Evolutionary conservation across 2,329 filamentous ascomycete species (phyloP), one percentile per base, ranked within the genome.

Genomic region (Sordariomycetes sp.): DNA sequence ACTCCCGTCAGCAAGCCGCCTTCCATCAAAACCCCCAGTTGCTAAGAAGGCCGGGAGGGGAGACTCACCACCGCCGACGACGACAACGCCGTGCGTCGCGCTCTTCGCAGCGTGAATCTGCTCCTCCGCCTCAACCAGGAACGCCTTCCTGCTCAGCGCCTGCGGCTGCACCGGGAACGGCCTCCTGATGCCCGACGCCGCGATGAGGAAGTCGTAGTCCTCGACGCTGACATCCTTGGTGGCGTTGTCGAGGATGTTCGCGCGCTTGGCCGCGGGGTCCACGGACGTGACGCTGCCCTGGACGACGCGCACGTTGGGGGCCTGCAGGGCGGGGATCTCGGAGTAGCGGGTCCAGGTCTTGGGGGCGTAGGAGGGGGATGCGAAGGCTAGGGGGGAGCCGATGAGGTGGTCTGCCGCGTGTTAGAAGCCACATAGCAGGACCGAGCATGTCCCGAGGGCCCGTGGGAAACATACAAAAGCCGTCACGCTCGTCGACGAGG

Each of bases 401-500:
- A 92, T 90, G 28, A 88, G 69, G 68, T 92, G 88, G 68, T 83
- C 87, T 90, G 59, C 20, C 22, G 10, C 7, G 36, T 48, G 39
- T 45, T 28, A 22, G 25, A 3, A 15, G 3, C 15, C 10, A n/a
- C n/a, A n/a, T n/a, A n/a, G n/a, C n/a, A n/a, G n/a, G n/a, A n/a
- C n/a, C n/a, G n/a, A n/a, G n/a, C n/a, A n/a, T n/a, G n/a, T n/a
- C n/a, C n/a, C n/a, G n/a, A n/a, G n/a, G n/a, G n/a, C n/a, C n/a
- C 2, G 15, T 36, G 35, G 63, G 22, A 20, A 7, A 50, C 84
- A 63, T 74, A 90, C 87, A 90, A 67, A 83, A 90, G n/a, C 88
- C 88, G 73, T 91, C 87, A n/a, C 86, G 75, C 68, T 90, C 86
- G 64, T 91, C 87, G 25, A 89, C 82, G 24, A 91, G 77, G 24